Evolutionary conservation across 2,329 filamentous ascomycete species (phyloP), one percentile per base, ranked within the genome.

Genomic region (Apiospora malaysiana): DNA sequence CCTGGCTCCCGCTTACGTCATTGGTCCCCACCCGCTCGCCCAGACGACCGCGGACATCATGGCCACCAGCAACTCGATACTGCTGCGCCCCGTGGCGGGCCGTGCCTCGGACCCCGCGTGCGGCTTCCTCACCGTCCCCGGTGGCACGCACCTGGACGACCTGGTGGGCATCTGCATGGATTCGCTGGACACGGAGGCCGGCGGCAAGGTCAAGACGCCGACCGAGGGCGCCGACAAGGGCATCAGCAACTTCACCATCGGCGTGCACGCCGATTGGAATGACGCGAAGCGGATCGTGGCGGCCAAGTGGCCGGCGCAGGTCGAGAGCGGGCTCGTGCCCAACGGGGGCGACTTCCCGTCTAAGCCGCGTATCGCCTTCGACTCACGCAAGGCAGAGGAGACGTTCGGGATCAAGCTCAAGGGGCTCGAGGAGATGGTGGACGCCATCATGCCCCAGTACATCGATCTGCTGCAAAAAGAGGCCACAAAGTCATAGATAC

Each of bases 251-350:
- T 72, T 68, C 27, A n/a, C 56, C 6, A 45, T 70, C 23, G 56
- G 70, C 16, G 12, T 47, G 46, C 45, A 45, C 65, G 56, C 72
- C 21, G 14, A 42, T 4, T 74, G 72, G 73, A 70, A 72, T 23
- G 72, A 73, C 21, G 23, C 68, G 45, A 69, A 68, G 32, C 45
- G 68, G 0, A 42, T 73, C 7, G 23, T 73, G 8, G 27, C 67
- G 56, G 70, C 63, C 21, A 68, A 56, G 46, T 74, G 73, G 73
- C 72, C 73, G 37, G 65, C 42, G 27, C 71, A 73, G 51, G 70
- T 72, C 8, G 67, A 71, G 65, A 70, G 69, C 66, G 73, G 71
- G 0, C 32, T 73, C 14, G 66, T 74, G 1, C 69, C 68, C 42
- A 71, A 68, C n/a, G 16, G 66, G 4, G 72, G 73, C n/a, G 67